Percentiles rank a stretch among this genome's conserved stretches.
phyloP scores from a whole-genome alignment of 2,329 filamentous ascomycete species.

The Verticillium nonalfalfae region DNA sequence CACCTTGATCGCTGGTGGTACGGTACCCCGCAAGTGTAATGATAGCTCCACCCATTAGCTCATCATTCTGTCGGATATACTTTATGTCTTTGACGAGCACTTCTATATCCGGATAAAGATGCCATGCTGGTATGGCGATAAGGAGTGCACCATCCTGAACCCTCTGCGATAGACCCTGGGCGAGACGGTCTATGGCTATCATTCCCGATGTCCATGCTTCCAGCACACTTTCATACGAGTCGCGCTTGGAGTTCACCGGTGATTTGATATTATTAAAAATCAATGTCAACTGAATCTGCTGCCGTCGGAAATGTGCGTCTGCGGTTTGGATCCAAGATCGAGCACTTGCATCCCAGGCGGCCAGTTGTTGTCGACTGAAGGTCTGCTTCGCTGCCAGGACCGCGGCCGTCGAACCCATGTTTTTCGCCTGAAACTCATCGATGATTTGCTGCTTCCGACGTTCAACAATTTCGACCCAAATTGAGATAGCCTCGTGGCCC shows the following conservation, averaged over 20 bases:
- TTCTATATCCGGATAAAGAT: not conserved
- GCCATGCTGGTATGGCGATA: not conserved
- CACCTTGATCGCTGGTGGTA: not conserved
- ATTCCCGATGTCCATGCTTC: not conserved
- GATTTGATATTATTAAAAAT: not conserved
- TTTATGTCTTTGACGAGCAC: not conserved
- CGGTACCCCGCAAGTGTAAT: not conserved
- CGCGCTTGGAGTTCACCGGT: not conserved
- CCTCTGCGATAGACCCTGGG: not conserved
- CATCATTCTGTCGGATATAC: not conserved
- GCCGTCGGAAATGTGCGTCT: not conserved
- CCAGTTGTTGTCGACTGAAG: slow-evolving; percentile 15
- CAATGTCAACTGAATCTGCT: not conserved
- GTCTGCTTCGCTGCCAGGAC: not conserved
- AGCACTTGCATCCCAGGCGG: slow-evolving; percentile 27
- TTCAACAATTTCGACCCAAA: slow-evolving; percentile 25
- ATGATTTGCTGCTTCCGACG: not conserved
- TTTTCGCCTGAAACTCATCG: slow-evolving; percentile 1
- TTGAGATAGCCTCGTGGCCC: slow-evolving; percentile 18
- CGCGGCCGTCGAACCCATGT: not conserved
- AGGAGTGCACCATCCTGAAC: not conserved
- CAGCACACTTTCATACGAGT: not conserved
- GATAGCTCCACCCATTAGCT: not conserved
- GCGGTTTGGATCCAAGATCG: slow-evolving; percentile 24
- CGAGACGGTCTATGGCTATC: not conserved